Evolutionary conservation across 129 eudicot genomes (phyloP), one percentile per base, ranked within the genome.

Genomic region (Daucus carota): DNA sequence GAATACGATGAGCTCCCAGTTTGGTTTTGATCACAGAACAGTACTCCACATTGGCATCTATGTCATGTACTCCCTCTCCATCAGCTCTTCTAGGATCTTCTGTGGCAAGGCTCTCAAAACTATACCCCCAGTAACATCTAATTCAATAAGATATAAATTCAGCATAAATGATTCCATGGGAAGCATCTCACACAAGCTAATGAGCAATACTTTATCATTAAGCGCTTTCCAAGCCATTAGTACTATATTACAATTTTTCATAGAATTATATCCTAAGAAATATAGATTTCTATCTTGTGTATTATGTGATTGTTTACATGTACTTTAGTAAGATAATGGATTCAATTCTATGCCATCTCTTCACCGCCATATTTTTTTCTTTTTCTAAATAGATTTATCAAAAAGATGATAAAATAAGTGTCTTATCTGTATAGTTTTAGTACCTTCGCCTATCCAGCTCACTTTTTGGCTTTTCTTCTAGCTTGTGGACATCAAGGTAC

Each of bases 41-140:
- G 76, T 80, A 95, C 81, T 95, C 99, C 81, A 86, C 92, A 79
- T 95, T 95, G 78, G 99, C 92, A 86, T 95, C 96, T 69, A 95
- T 87, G 80, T 91, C 84, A 87, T 88, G 97, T 80, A 95, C 87
- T 75, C 92, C 97, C 82, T 91, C 99, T 73, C 97, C 99, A 80
- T 88, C 97, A 75, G 78, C 90, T 85, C 99, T 86, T 24, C 75
- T 87, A 76, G 99, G 99, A 85, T 91, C 97, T 81, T 94, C 99
- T 63, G 99, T 94, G 3, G 99, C 99, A 80, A 94, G 96, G 68
- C 85, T 86, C 92, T 94, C 99, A 65, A 94, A 94, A 75, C 92
- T 86, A 77, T 94, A 94, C 54, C 99, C 99, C 97, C 97, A 94
- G 47, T 94, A 94, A 79, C 90, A 89, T 76, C 99, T 93, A 84